These are phyloP conservation scores for Senna siamea DNA, from an alignment of 306 rosid species.

Conservation along the genomic window DNA sequence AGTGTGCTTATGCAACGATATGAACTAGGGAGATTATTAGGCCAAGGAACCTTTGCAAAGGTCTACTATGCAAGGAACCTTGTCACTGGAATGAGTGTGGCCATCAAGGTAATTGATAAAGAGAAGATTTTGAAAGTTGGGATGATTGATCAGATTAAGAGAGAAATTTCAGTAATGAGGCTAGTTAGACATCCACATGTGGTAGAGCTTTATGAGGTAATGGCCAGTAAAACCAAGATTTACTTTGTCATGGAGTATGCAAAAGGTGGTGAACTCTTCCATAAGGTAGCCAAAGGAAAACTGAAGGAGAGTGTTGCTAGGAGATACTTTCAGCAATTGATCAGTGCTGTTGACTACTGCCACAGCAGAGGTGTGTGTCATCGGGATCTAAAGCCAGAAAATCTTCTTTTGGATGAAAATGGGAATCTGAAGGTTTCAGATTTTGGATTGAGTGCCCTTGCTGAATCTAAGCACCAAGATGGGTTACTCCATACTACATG, in stretches of 20 bases:
- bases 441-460: conserved; percentile 89
- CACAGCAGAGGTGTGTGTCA: conserved; percentile 90
- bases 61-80: conserved; percentile 86
- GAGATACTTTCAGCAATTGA: conserved; percentile 83
- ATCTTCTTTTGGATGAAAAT: conserved; percentile 86
- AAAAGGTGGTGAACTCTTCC: conserved; percentile 93
- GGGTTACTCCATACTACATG: conserved; percentile 95
- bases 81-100: conserved; percentile 72
- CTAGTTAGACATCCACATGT: conserved; percentile 78
- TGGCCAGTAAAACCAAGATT: conserved; percentile 95
- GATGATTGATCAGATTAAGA: conserved; percentile 87
- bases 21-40: conserved; percentile 80
- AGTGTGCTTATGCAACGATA: conserved; percentile 78
- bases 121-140: conserved; percentile 87
- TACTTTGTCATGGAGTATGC: conserved; percentile 90
- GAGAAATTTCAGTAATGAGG: conserved; percentile 92
- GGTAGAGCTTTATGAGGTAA: conserved; percentile 93
- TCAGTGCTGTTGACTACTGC: conserved; percentile 92
- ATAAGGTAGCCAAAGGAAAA: conserved; percentile 88
- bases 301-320: conserved; percentile 79
- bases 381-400: conserved; percentile 94
- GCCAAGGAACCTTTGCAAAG: conserved; percentile 99
- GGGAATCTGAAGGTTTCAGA: conserved; percentile 93
- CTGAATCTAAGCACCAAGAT: conserved; percentile 76
- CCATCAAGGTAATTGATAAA: conserved; percentile 81